These are phyloP conservation scores for Monilinia vaccinii-corymbosi DNA, from an alignment of 2,329 filamentous ascomycete species.

Conservation along the genomic window DNA sequence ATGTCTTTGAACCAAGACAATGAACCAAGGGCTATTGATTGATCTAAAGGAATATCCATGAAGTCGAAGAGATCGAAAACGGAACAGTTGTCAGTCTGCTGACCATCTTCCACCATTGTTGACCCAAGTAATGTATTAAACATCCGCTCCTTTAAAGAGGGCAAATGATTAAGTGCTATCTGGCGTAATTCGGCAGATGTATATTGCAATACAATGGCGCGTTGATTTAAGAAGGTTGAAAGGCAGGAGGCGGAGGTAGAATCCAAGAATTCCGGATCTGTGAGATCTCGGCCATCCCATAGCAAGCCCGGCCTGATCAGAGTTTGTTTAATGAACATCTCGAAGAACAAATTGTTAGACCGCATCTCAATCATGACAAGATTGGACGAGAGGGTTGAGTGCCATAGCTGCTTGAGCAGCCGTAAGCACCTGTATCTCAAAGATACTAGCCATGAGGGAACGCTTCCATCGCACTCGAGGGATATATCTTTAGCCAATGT, in stretches of 20 bases:
- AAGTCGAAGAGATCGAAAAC: slow-evolving; percentile 95
- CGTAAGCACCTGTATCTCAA: slow-evolving; percentile 61
- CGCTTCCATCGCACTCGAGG: slow-evolving; percentile 41
- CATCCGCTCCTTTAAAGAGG: slow-evolving; percentile 59
- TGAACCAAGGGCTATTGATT: slow-evolving; percentile 41
- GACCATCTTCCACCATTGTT: slow-evolving; percentile 55
- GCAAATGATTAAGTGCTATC: slow-evolving; percentile 60
- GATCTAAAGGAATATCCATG: slow-evolving; percentile 51
- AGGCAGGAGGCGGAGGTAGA: slow-evolving; percentile 30
- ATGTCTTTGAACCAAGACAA: slow-evolving; percentile 55
- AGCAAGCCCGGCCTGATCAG: slow-evolving; percentile 58
- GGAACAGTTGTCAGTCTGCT: slow-evolving; percentile 57
- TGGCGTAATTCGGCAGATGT: slow-evolving; percentile 75
- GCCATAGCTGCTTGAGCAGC: slow-evolving; percentile 75
- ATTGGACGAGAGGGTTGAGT: slow-evolving; percentile 65
- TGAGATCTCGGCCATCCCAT: slow-evolving; percentile 64
- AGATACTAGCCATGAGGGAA: slow-evolving; percentile 59
- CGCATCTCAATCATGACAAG: slow-evolving; percentile 74
- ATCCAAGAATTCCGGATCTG: slow-evolving; percentile 57
- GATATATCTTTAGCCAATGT: slow-evolving; percentile 62
- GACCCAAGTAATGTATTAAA: slow-evolving; percentile 71
- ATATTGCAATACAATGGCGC: slow-evolving; percentile 76
- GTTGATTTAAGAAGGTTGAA: slow-evolving; percentile 63
- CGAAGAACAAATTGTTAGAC: slow-evolving; percentile 69
- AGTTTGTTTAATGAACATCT: slow-evolving; percentile 61